Evolutionary conservation across 2,329 filamentous ascomycete genomes (phyloP).

Genomic region (Rutstroemia sp.): DNA sequence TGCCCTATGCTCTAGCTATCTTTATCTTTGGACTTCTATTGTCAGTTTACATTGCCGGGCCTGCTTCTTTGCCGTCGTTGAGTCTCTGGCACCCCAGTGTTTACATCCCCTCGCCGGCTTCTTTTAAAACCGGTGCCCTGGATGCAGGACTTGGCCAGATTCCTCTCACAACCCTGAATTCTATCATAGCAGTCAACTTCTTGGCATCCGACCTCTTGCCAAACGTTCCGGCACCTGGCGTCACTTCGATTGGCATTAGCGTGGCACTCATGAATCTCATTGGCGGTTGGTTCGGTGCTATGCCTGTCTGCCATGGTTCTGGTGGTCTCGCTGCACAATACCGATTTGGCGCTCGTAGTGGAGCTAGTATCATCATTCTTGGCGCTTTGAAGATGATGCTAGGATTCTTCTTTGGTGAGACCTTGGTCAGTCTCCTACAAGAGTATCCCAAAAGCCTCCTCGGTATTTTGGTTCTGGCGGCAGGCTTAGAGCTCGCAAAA

Average conservation of each 20-base stretch:
- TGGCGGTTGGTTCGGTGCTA: constrained; percentile 85
- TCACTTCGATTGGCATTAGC: constrained; percentile 72
- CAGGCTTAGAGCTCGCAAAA: constrained; percentile 79
- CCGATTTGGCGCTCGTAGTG: constrained; percentile 84
- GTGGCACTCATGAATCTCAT: constrained; percentile 78
- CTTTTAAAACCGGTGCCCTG: constrained; percentile 47
- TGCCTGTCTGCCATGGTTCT: constrained; percentile 92
- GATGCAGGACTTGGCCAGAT: constrained; percentile 65
- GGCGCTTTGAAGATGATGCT: constrained; percentile 69
- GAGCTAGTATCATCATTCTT: constrained; percentile 73
- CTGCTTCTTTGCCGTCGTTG: constrained; percentile 41
- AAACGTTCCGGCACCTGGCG: constrained; percentile 56
- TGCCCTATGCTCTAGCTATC: constrained; percentile 73
- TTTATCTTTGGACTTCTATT: constrained; percentile 63
- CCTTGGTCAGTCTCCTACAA: constrained; percentile 61
- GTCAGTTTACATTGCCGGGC: constrained; percentile 42
- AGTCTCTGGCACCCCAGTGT: constrained; percentile 52
- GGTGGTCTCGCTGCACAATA: constrained; percentile 87
- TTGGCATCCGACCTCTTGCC: constrained; percentile 74
- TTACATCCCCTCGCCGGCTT: constrained; percentile 35
- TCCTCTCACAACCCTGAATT: constrained; percentile 87
- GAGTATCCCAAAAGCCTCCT: constrained; percentile 71
- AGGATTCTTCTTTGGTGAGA: constrained; percentile 67
- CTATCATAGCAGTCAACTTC: constrained; percentile 78
- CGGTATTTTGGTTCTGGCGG: constrained; percentile 83